These are phyloP conservation scores for Omphalotus guepiniiformis DNA, from an alignment of 768 basidiomycete species.

Conservation along the genomic window DNA sequence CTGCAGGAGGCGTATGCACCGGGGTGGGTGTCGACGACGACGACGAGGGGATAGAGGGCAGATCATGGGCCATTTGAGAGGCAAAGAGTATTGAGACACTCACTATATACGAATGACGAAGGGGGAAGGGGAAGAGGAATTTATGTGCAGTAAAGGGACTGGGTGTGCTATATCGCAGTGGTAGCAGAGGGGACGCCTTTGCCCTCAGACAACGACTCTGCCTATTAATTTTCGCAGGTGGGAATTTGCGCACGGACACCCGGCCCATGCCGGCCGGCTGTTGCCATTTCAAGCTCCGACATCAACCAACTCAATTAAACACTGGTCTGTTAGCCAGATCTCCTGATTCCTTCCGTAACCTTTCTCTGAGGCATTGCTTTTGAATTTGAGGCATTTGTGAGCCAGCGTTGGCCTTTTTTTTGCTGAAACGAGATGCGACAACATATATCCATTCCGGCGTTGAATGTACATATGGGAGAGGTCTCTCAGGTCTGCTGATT, in stretches of 20 bases:
- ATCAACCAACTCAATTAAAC: too few relatives aligned
- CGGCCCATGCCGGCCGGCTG: background rate
- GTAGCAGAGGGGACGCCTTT: background rate
- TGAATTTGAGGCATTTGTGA: too few relatives aligned
- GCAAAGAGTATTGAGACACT: slow-evolving; percentile 10
- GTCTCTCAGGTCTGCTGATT: too few relatives aligned
- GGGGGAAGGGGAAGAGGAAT: slow-evolving; percentile 2
- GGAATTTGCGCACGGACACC: slow-evolving; percentile 2
- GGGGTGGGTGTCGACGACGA: slow-evolving; percentile 16
- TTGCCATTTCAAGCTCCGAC: background rate
- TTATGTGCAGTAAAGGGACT: slow-evolving; percentile 6
- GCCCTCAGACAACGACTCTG: background rate
- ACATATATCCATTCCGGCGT: too few relatives aligned
- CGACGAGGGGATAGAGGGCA: slow-evolving; percentile 18
- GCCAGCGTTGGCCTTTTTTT: too few relatives aligned
- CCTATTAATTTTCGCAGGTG: slow-evolving; percentile 7
- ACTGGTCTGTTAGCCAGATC: too few relatives aligned
- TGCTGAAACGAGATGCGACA: too few relatives aligned
- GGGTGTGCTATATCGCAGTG: slow-evolving; percentile 7
- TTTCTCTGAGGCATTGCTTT: too few relatives aligned
- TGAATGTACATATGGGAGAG: too few relatives aligned
- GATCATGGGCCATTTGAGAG: slow-evolving; percentile 10
- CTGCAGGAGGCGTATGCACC: slow-evolving; percentile 4
- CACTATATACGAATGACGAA: slow-evolving; percentile 10
- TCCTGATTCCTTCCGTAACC: too few relatives aligned